Conservation (phyloP, 768 basidiomycete genomes). For the Psilocybe subaeruginosa region DNA sequence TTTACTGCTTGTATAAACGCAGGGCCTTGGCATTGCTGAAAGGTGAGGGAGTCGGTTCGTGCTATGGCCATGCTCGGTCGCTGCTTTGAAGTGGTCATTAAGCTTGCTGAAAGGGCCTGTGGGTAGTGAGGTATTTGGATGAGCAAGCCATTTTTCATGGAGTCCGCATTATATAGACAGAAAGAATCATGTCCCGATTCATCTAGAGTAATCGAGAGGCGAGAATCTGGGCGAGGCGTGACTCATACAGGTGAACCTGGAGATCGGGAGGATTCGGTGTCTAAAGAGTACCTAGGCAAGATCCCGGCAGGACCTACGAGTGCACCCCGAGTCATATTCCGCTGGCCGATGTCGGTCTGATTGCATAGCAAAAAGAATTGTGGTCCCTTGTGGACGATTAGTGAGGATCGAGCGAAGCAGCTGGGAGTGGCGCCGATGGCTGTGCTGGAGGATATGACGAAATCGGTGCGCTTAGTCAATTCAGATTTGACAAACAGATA, state of each 20-base stretch:
- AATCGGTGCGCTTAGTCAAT: neutral
- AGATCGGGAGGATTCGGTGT: neutral
- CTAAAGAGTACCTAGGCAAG: neutral
- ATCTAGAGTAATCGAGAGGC: neutral
- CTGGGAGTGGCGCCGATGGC: neutral
- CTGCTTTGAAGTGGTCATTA: conserved; percentile 7
- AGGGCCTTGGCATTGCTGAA: conserved; percentile 14
- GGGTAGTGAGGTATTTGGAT: neutral
- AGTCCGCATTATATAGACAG: neutral
- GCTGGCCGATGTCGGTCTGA: neutral
- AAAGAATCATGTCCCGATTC: neutral
- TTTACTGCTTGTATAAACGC: conserved; percentile 25
- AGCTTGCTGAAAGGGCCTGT: neutral
- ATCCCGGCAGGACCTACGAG: neutral
- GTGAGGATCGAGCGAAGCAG: too few relatives aligned
- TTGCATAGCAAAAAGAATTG: neutral
- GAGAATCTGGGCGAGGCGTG: neutral
- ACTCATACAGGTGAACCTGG: neutral
- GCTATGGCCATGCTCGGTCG: neutral
- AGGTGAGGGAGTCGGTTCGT: conserved; percentile 5
- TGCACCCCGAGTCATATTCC: neutral
- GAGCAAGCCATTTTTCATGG: neutral
- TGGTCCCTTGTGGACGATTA: neutral
- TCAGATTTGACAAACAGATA: neutral
- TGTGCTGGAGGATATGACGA: neutral